These are phyloP conservation scores for Ulmus americana DNA, from an alignment of 331 rosid species.

Conservation along the genomic window DNA sequence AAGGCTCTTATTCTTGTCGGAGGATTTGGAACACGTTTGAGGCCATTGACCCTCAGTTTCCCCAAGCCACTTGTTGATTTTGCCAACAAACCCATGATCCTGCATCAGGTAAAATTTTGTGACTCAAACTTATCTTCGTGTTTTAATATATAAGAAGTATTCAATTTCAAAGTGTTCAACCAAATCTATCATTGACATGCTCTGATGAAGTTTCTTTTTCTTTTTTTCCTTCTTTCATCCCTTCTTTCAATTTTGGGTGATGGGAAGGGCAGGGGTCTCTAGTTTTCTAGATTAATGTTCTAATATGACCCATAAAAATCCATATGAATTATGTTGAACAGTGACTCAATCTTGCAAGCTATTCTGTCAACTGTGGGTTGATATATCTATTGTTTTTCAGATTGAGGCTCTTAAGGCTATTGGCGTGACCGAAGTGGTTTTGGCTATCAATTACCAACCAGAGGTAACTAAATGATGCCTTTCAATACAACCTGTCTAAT, in stretches of 20 bases:
- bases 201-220: too few species aligned
- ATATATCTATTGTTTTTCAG: conserved; percentile 34
- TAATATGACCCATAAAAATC: not conserved
- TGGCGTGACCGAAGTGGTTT: conserved; percentile 78
- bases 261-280: too few species aligned
- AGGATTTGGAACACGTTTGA: conserved; percentile 87
- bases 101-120: conserved; percentile 66
- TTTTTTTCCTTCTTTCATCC: too few species aligned
- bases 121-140: not conserved
- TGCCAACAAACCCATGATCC: conserved; percentile 89
- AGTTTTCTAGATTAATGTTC: not conserved
- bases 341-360: not conserved
- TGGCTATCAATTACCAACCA: conserved; percentile 93
- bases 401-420: conserved; percentile 83
- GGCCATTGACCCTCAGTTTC: conserved; percentile 87
- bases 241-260: too few species aligned
- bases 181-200: too few species aligned
- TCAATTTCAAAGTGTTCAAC: too few species aligned
- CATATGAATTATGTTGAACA: not conserved
- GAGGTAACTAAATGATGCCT: conserved; percentile 42
- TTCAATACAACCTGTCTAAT: not conserved
- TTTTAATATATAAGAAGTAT: too few species aligned
- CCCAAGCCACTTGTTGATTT: conserved; percentile 97
- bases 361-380: conserved; percentile 8
- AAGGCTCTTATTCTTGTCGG: conserved; percentile 88